Base-by-base conservation (phyloP, 106 monocot species). In the Dendrobium officinale region DNA sequence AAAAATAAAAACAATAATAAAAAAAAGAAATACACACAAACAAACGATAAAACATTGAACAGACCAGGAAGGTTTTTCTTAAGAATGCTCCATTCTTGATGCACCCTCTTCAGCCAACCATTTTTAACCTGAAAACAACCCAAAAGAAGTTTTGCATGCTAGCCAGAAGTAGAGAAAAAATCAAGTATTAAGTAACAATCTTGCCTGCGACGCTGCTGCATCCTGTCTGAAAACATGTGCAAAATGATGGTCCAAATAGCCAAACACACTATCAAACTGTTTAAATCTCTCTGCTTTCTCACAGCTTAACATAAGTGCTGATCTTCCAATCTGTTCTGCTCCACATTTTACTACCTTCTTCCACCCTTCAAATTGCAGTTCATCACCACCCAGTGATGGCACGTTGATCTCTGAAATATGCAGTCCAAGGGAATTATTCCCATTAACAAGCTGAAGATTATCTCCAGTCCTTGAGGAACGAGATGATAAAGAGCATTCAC, bases 211-310 rank as follows among this genome's bases (percentile, higher is more conserved):
- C 42, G 5, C 16, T 79, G 79, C 40, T 22, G 72, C 51, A 73
- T 78, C 81, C 67, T 79, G 76, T 64, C 42, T 84, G 55, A 75
- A 61, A 55, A 55, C 72, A 77, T 84, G 72, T 16, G 79, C 67
- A 85, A 98, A 98, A 86, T 95, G 87, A 87, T 94, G 92, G 80
- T 98, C 94, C n/a, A 86, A 91, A 58, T 80, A 88, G 70, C 92
- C 91, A 83, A 83, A 75, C 16, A 92, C 88, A 75, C 86, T 73
- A 84, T 89, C 91, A 89, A 98, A 98, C 40, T 86, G 75, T 77
- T 92, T 87, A 73, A 88, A 91, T 51, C 56, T 47, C 81, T 49
- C 82, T 41, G 75, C 6, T 74, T 76, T 82, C 15, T 67, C 83
- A 81, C 54, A 73, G 44, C 54, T 79, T 29, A 31, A 13, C 16